Base-by-base conservation (phyloP, 1,139 yeast species). In the Candida frijolesensis region DNA sequence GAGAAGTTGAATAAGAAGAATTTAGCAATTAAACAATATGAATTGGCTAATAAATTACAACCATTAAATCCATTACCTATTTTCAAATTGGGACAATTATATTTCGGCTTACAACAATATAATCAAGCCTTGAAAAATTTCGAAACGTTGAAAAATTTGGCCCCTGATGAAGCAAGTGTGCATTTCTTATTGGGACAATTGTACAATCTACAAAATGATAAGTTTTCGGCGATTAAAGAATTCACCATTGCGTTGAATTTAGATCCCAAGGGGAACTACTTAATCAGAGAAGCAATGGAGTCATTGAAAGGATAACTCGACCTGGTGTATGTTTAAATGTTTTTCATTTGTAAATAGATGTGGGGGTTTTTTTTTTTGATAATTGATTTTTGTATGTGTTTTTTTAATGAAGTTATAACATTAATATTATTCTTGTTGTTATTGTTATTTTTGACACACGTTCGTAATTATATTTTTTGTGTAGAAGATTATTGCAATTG, bases 151-250 rank as follows among this genome's bases (percentile, higher is more conserved):
- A 83, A 81, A 57, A 80, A 81, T 48, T 66, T 88, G 54, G 97
- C 96, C 0, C 97, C 99, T 0, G 96, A 92, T 64, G 98, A 95
- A 65, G 96, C 97, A 0, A 85, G 91, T 50, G 96, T 94, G 25
- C 97, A 92, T 66, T 90, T 88, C 70, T 70, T 92, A 46, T 74
- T 94, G 46, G 99, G 97, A 16, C 92, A 91, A 64, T 76, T 92
- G 53, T 90, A 91, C 74, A 89, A 87, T 62, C 80, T 87, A 37
- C 82, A 87, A 57, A 85, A 87, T 34, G 84, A 89, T 57, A 86
- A 84, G 61, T 83, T 82, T 58, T 84, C 80, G 56, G 98, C 99
- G 1, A 82, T 94, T 42, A 83, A 83, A 59, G 96, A 90, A 60
- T 89, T 89, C 60, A 94, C 98, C 0, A 83, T 87, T 46, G 98